Percentiles rank a stretch among this genome's conserved stretches.
phyloP scores from a whole-genome alignment of 768 basidiomycete species.

The Rhizopogon sp. region DNA sequence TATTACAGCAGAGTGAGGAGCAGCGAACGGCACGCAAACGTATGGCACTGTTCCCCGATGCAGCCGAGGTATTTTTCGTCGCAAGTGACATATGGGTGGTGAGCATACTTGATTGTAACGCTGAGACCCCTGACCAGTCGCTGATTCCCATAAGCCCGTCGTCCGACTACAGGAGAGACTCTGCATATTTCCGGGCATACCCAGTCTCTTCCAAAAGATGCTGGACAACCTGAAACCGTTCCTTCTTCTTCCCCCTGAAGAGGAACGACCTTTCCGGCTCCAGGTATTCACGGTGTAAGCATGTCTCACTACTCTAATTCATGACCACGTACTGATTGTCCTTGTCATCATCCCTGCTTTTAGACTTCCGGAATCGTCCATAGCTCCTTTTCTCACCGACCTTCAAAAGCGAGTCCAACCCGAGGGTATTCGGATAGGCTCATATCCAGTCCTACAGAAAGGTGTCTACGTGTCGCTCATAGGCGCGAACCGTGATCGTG shows the following conservation, averaged over 20 bases:
- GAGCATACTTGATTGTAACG: slow-evolving; percentile 21
- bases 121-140: neutral
- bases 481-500: slow-evolving; percentile 38
- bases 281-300: slow-evolving; percentile 80
- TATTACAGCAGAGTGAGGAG: slow-evolving; percentile 61
- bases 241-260: slow-evolving; percentile 72
- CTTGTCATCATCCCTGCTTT: neutral
- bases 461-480: slow-evolving; percentile 67
- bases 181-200: slow-evolving; percentile 91
- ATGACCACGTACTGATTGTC: neutral
- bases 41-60: slow-evolving; percentile 87
- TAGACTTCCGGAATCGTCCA: slow-evolving; percentile 66
- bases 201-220: slow-evolving; percentile 78
- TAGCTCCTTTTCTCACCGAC: slow-evolving; percentile 79
- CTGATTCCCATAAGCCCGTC: slow-evolving; percentile 55
- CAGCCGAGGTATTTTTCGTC: slow-evolving; percentile 77
- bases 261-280: slow-evolving; percentile 69
- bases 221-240: slow-evolving; percentile 67
- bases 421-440: slow-evolving; percentile 80
- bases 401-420: slow-evolving; percentile 68
- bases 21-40: slow-evolving; percentile 73
- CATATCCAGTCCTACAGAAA: slow-evolving; percentile 55
- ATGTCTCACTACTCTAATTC: neutral
- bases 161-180: slow-evolving; percentile 81
- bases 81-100: slow-evolving; percentile 84